Evolutionary conservation across 768 basidiomycete genomes (phyloP), one percentile per base, ranked within the genome.

Genomic region (Lentinula sp.): DNA sequence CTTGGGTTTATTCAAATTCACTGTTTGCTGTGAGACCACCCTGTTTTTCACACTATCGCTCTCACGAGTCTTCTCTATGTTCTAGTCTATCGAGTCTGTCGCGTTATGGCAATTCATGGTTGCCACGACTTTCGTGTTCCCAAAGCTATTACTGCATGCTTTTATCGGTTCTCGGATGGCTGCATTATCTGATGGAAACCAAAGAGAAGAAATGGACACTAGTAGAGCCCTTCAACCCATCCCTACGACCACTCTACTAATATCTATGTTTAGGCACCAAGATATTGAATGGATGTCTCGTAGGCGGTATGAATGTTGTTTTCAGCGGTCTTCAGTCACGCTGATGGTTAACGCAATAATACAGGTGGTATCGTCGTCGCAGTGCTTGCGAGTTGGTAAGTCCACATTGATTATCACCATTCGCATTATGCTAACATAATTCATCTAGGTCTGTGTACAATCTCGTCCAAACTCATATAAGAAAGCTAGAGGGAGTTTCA

Each of bases 1-100:
- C 93, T 2, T 93, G 91, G 89, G 88, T 89, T 0, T 95, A 93
- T 67, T 85, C 87, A n/a, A 93, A 92, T 62, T 76, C 86, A 0
- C 76, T 94, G 18, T 91, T 91, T 67, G 85, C 90, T 23, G 89
- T 89, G 77, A 2, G n/a, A n/a, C 23, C 10, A 15, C 28, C 18
- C 32, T 16, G 35, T 18, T 58, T 54, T 53, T 57, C 13, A 39
- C 63, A 55, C 13, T 28, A 28, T 28, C 52, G 39, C 52, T 7
- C 28, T 39, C 57, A 59, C 8, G 61, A 48, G 9, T 59, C 41
- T 57, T 45, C 37, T 50, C 13, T 48, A 12, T 57, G 39, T 59
- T 59, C 42, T 60, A 91, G 82, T 88, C 88, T 36, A 90, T 95
- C 59, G 80, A 85, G 69, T 74, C 88, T 5, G 91, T 94, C 13